A percentile compares a stretch with the other conserved stretches of the same genome.
Conservation (phyloP, 345 rosid species). For the Ricinus communis region DNA sequence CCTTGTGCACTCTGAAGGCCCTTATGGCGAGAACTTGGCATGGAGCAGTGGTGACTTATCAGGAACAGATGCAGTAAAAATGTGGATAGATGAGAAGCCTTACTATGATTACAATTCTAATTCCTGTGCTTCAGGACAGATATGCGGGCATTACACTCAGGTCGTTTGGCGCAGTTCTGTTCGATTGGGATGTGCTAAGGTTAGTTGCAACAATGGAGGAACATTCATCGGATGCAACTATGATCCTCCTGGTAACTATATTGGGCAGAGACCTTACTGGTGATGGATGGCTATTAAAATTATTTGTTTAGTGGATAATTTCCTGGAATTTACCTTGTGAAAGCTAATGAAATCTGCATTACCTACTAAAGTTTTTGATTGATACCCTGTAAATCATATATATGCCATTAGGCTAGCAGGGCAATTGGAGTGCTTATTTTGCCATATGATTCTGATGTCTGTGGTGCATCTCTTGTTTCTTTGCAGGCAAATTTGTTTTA, state of each 20-base stretch:
- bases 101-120: constrained; percentile 50
- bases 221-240: constrained; percentile 59
- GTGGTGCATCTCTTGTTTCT: too few relatives aligned
- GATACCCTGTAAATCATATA: too few relatives aligned
- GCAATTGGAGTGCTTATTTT: too few relatives aligned
- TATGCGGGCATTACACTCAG: constrained; percentile 74
- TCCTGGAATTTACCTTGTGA: too few relatives aligned
- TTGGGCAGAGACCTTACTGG: constrained; percentile 46
- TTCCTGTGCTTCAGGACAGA: constrained; percentile 43
- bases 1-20: constrained; percentile 37
- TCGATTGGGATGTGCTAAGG: constrained; percentile 66
- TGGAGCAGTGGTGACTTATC: constrained; percentile 26
- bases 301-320: too few relatives aligned
- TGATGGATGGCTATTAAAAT: too few relatives aligned
- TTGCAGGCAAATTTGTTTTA: too few relatives aligned
- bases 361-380: too few relatives aligned
- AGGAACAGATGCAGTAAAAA: constrained; percentile 36
- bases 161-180: constrained; percentile 61
- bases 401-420: too few relatives aligned
- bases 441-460: too few relatives aligned
- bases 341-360: too few relatives aligned
- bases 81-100: constrained; percentile 59
- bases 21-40: constrained; percentile 42
- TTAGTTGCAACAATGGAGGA: constrained; percentile 50
- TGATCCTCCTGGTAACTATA: constrained; percentile 54